Percentiles rank a stretch among this genome's conserved stretches.
These are phyloP conservation scores for Candida silvatica DNA, from an alignment of 805 yeast genomes.

Conservation along the genomic window DNA sequence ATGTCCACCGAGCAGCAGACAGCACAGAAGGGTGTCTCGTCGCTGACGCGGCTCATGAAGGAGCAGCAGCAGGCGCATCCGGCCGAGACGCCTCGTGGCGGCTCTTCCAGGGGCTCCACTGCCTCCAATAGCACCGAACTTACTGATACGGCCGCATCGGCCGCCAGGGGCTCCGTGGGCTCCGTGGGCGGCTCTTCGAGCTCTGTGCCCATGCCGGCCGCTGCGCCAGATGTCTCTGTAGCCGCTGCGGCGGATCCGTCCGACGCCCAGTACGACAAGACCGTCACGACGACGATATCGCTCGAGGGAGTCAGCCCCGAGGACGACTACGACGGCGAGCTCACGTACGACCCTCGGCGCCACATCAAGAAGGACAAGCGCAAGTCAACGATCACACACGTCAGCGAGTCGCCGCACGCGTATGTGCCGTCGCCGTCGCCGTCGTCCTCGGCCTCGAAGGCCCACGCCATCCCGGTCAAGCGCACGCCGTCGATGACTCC, in stretches of 20 bases:
- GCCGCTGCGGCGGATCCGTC: slow-evolving; percentile 4
- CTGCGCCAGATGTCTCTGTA: not conserved
- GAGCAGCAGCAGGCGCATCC: slow-evolving; percentile 16
- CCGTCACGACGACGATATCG: slow-evolving; percentile 26
- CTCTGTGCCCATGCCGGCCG: slow-evolving; percentile 4
- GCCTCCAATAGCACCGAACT: no score
- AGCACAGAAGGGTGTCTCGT: slow-evolving; percentile 20
- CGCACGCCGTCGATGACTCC: not conserved
- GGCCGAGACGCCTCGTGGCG: no score
- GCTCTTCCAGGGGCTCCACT: no score
- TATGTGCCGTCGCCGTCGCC: not conserved
- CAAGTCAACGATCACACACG: slow-evolving; percentile 1
- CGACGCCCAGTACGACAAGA: slow-evolving; percentile 13
- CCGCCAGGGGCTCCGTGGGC: no score
- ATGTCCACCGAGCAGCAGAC: no score
- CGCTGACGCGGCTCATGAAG: slow-evolving; percentile 26
- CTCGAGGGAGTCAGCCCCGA: slow-evolving; percentile 22
- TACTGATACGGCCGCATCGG: no score
- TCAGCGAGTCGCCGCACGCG: not conserved
- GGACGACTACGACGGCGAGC: slow-evolving; percentile 5
- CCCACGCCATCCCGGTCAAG: not conserved
- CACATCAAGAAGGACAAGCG: not conserved
- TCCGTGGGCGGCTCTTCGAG: no score
- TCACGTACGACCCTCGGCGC: slow-evolving; percentile 7
- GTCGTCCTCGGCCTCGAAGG: not conserved